phyloP scores from a whole-genome alignment of 2,329 filamentous ascomycete genomes.

The Fusarium abutilonis region DNA sequence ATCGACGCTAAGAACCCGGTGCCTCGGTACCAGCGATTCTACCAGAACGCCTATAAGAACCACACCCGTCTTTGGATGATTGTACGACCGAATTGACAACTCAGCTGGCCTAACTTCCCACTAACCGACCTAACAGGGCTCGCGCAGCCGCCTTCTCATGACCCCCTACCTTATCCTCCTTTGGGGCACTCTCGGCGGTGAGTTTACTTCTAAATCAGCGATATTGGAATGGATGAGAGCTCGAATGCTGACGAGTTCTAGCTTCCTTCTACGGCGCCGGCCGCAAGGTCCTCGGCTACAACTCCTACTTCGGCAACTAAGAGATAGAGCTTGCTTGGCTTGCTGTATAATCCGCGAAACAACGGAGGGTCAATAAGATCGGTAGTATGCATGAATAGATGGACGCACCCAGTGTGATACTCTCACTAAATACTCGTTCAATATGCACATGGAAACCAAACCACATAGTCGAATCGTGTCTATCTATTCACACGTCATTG shows the following conservation, averaged over 20 bases:
- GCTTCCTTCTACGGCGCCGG: slow-evolving; percentile 75
- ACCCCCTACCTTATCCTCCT: slow-evolving; percentile 74
- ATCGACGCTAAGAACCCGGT: slow-evolving; percentile 81
- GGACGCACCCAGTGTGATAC: slow-evolving; percentile 33
- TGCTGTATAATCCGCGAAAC: slow-evolving; percentile 15
- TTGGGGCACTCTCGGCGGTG: slow-evolving; percentile 71
- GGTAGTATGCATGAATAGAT: slow-evolving; percentile 45
- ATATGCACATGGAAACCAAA: slow-evolving; percentile 5
- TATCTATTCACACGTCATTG: slow-evolving; percentile 46
- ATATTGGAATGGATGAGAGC: not conserved
- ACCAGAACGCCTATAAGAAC: slow-evolving; percentile 76
- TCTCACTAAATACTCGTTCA: slow-evolving; percentile 16
- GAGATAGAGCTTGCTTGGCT: slow-evolving; percentile 13
- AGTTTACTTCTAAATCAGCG: slow-evolving; percentile 46
- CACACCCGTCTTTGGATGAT: slow-evolving; percentile 80
- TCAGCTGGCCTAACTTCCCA: slow-evolving; percentile 13
- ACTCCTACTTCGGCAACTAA: slow-evolving; percentile 77
- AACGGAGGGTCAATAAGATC: slow-evolving; percentile 35
- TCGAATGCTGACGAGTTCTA: slow-evolving; percentile 45
- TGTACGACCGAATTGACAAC: slow-evolving; percentile 60
- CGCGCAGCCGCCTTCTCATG: slow-evolving; percentile 71
- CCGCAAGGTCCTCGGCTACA: slow-evolving; percentile 79
- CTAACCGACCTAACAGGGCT: slow-evolving; percentile 59
- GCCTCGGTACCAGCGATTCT: slow-evolving; percentile 76
- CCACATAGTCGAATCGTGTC: slow-evolving; percentile 29